phyloP scores from a whole-genome alignment of 805 yeast genomes.

The Starmerella riodocensis region DNA sequence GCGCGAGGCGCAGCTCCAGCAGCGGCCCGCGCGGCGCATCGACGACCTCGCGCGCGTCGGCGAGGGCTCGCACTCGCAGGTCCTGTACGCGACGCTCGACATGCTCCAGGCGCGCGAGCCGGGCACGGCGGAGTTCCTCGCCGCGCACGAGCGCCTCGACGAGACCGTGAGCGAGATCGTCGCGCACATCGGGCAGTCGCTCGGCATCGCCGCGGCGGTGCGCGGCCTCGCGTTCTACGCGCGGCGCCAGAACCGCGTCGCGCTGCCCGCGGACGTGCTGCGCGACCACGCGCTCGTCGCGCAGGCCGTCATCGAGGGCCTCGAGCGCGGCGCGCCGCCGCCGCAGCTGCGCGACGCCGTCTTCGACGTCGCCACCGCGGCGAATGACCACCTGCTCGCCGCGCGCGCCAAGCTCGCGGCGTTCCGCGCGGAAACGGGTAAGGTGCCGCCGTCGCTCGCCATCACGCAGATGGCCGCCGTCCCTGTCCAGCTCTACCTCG shows the following conservation, averaged over 20 bases:
- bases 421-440: constrained; percentile 31
- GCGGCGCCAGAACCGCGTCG: constrained; percentile 35
- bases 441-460: constrained; percentile 41
- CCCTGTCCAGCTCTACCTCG: constrained; percentile 52
- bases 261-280: constrained; percentile 52
- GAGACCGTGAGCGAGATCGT: constrained; percentile 42
- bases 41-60: constrained; percentile 62
- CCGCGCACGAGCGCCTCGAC: constrained; percentile 35
- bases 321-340: constrained; percentile 20
- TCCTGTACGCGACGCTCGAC: constrained; percentile 37
- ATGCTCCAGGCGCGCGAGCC: constrained; percentile 43
- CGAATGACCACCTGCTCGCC: constrained; percentile 67
- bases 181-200: constrained; percentile 76
- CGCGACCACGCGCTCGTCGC: constrained; percentile 44
- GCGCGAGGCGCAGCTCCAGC: constrained; percentile 40
- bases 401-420: constrained; percentile 44
- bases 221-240: constrained; percentile 50
- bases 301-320: constrained; percentile 43
- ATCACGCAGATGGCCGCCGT: constrained; percentile 56
- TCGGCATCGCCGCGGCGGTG: constrained; percentile 52
- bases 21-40: constrained; percentile 34
- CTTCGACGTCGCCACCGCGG: constrained; percentile 56
- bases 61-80: constrained; percentile 65
- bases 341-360: constrained; percentile 35
- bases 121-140: constrained; percentile 40